Percentiles rank a stretch among this genome's conserved stretches.
Evolutionary conservation across 164 flowering plant genomes (phyloP).

Genomic region (Macadamia tetraphylla): DNA sequence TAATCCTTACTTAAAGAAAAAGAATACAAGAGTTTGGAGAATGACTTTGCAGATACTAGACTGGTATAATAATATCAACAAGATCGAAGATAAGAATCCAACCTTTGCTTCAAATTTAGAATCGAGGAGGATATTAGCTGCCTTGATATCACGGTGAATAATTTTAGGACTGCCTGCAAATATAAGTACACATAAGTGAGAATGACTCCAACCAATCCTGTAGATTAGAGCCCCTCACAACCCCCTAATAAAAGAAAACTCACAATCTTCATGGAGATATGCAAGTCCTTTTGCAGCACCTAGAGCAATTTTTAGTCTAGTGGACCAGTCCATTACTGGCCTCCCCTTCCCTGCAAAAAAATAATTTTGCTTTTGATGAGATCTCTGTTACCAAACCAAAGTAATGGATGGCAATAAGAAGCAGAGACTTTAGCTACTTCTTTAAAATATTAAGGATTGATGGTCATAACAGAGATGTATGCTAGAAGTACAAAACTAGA

Average conservation of each 20-base stretch:
- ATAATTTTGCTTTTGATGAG: neutral
- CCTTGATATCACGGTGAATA: slow-evolving; percentile 95
- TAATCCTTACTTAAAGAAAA: neutral
- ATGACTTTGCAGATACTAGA: neutral
- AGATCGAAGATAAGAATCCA: slow-evolving; percentile 5
- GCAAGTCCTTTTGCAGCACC: slow-evolving; percentile 98
- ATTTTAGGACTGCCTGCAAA: slow-evolving; percentile 91
- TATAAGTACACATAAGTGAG: neutral
- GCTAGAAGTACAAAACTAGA: neutral
- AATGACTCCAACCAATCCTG: neutral
- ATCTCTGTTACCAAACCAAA: neutral
- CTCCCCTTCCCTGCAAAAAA: slow-evolving; percentile 69
- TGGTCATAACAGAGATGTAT: neutral
- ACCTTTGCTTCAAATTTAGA: slow-evolving; percentile 94
- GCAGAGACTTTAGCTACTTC: neutral
- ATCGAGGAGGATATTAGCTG: slow-evolving; percentile 88
- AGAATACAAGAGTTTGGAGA: neutral
- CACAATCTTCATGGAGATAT: slow-evolving; percentile 97
- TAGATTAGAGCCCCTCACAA: neutral
- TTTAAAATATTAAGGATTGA: neutral
- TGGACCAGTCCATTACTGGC: slow-evolving; percentile 86
- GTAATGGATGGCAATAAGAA: neutral
- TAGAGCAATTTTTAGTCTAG: slow-evolving; percentile 75
- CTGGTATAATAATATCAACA: neutral
- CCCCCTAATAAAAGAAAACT: slow-evolving; percentile 18